A percentile compares a stretch with the other conserved stretches of the same genome.
Evolutionary conservation across 2,329 filamentous ascomycete genomes (phyloP).

Genomic region (Alternaria brassicae): DNA sequence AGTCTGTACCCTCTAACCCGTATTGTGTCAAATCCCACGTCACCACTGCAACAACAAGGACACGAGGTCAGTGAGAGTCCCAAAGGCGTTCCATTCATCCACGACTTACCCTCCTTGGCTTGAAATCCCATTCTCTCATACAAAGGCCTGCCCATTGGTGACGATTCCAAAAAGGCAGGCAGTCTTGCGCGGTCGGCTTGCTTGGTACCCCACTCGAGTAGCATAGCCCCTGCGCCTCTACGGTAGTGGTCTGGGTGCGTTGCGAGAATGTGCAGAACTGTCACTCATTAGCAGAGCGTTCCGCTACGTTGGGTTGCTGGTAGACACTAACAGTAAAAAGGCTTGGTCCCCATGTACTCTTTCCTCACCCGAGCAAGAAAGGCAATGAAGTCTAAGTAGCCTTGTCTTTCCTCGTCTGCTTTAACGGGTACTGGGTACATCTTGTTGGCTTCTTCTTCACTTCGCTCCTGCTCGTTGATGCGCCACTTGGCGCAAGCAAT

Average conservation of each 20-base stretch:
- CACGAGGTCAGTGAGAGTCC: neutral
- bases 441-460: constrained; percentile 40
- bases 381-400: constrained; percentile 37
- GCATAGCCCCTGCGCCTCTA: constrained; percentile 51
- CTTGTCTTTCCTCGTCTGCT: constrained; percentile 35
- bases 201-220: constrained; percentile 51
- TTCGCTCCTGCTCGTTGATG: constrained; percentile 42
- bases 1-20: constrained; percentile 36
- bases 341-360: constrained; percentile 45
- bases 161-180: constrained; percentile 53
- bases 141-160: constrained; percentile 49
- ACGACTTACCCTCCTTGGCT: constrained; percentile 2
- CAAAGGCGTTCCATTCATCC: neutral
- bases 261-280: constrained; percentile 42
- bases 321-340: constrained; percentile 44
- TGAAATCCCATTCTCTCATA: constrained; percentile 48
- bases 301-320: neutral
- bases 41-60: constrained; percentile 10
- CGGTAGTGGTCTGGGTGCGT: constrained; percentile 52
- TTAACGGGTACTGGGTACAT: constrained; percentile 37
- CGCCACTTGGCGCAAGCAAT: constrained; percentile 49
- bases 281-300: neutral
- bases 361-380: constrained; percentile 35
- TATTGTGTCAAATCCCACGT: constrained; percentile 40
- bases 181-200: constrained; percentile 52